Base-by-base conservation (phyloP, 176 grass and related monocot species). In the Hsuehochloa calcarea region DNA sequence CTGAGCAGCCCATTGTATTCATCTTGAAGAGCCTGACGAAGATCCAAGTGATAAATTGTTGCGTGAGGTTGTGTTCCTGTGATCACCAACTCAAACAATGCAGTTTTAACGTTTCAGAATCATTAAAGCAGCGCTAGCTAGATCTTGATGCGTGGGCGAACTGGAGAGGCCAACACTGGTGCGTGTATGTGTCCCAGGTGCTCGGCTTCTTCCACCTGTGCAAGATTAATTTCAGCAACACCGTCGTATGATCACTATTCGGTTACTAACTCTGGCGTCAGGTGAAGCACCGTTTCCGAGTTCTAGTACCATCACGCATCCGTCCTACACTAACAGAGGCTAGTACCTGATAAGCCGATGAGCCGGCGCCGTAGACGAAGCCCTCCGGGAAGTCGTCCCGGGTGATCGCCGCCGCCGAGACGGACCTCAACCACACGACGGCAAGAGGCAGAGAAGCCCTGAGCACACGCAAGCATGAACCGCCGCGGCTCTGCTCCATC, bases 1-100 rank as follows among this genome's bases (percentile, higher is more conserved):
- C 89, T 93, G 35, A 98, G 72, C 38, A 90, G 14, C 10, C 93
- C 95, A 1, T 55, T 61, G 61, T 95, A 89, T 83, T 93, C 89
- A n/a, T 95, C 91, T 83, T 98, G 85, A 43, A 98, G 82, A 84
- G 87, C 91, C 82, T 91, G 93, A 45, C 93, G 93, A 61, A 95
- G 92, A 80, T 95, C 96, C 29, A 98, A 98, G 85, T 95, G 93
- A 61, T 92, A 86, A 17, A 98, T 84, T 20, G 96, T 98, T 15
- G 95, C 91, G 20, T 98, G 93, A 75, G 96, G 89, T 15, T 98
- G 86, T 77, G 95, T 90, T 77, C 93, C 93, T 98, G 60, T 75
- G 14, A 50, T 16, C 14, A 88, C 10, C 47, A 65, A 54, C 44
- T 15, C 46, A 15, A 49, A 50, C 47, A 16, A 50, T 50, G 13